Evolutionary conservation across 2,329 filamentous ascomycete genomes (phyloP), one percentile per base, ranked within the genome.

Genomic region (Fusarium mundagurra): DNA sequence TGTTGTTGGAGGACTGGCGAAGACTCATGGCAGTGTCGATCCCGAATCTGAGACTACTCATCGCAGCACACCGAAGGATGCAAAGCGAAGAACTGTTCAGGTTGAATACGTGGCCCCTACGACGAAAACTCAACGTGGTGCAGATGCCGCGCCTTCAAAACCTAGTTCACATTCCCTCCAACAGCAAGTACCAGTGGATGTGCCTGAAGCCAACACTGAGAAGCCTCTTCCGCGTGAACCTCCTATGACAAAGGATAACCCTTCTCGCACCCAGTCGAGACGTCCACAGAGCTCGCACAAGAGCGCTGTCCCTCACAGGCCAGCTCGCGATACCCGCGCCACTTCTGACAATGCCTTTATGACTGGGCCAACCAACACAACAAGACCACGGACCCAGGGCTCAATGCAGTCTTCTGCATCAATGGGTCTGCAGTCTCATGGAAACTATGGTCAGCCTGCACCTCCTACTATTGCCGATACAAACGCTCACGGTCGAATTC

Each of bases 41-140:
- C 86, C 88, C 41, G 90, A 93, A 44, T 86, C 89, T 12, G 90
- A 92, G 70, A 85, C 82, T 17, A 79, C 81, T 39, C 78, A 83
- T 11, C 91, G 91, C 78, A 88, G 91, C 78, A 88, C 90, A 47
- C 93, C 93, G 81, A 92, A 95, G 76, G 95, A 98, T 81, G 93
- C 93, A 78, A 98, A 98, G 84, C 92, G 96, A 65, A 91, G 95
- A 77, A 99, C 96, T 1, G 94, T 99, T 1, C 96, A 99, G 84
- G 94, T 99, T 70, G 96, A 99, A 85, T 99, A 99, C 82, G 96
- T 98, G 64, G 93, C 95, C 27, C 96, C 96, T 31, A 92, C 92
- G 33, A 97, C 94, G 11, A 92, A 96, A 80, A 98, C 96, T 2
- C 89, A 92, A 71, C 90, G 96, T 73, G 94, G 93, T 80, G 70